Evolutionary conservation across 179 eudicot species (phyloP), one percentile per base, ranked within the genome.

Genomic region (Nepenthes alata): DNA sequence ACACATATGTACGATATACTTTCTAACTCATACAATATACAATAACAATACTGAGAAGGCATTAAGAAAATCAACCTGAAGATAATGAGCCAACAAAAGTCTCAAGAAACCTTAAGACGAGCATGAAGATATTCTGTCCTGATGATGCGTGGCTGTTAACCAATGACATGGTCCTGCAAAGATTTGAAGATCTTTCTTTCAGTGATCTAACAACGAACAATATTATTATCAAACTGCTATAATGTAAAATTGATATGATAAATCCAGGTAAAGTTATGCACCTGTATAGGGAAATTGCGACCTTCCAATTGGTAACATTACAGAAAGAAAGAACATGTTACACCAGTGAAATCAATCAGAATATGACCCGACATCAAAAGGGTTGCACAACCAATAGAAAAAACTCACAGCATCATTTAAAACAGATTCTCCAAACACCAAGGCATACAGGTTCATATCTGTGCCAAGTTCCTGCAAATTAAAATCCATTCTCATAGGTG

Each of bases 221-320:
- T 10, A 16, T 55, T 8, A 16, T 11, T 37, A 58, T 10, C 41
- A 59, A 35, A 44, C 50, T 38, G 55, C 38, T 37, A 36, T 34
- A 48, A 37, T 44, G 55, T 35, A 38, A 49, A 55, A 55, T 47
- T 47, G 38, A 11, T 39, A 59, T 45, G 53, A 6, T 5, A 57
- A 56, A 14, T 11, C 34, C 37, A 12, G 13, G 48, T 15, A 25
- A 34, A 37, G 69, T 57, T 37, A 66, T 77, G 44, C 59, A 94
- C 99, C 99, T 90, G 91, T 90, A 94, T 71, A 94, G 72, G 73
- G 99, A 94, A 74, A 94, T 90, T 57, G 99, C 97, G 86, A 94
- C 95, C 99, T 90, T 81, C 81, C 77, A 72, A 63, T 65, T 11
- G 67, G 34, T 66, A 57, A 64, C 64, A 65, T 75, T 55, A 66